Evolutionary conservation across 2,329 filamentous ascomycete genomes (phyloP), one percentile per base, ranked within the genome.

Genomic region (Neoscytalidium dimidiatum): DNA sequence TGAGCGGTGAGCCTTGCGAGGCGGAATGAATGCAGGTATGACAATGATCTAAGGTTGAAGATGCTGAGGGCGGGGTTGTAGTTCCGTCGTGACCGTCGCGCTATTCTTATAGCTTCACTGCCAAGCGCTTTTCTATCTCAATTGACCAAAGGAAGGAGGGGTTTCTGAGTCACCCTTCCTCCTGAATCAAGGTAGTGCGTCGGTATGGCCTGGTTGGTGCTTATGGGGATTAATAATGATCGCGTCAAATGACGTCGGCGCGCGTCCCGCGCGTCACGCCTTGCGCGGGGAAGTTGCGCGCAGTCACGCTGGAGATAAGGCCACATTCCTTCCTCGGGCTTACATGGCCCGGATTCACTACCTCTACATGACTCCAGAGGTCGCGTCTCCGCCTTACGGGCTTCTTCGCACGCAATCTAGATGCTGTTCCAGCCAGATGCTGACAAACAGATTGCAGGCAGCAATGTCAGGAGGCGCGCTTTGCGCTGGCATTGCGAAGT

Each of bases 391-490:
- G 44, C 13, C 44, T 26, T 23, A 3, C n/a, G 19, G 3, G 44
- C 38, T 14, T 41, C n/a, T n/a, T 81, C 14, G 38, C 38, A 41
- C 14, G 38, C 38, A 41, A 41, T 8, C 38, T 41, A 11, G 14
- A 35, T 35, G 33, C 33, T 35, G 7, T 35, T n/a, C n/a, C n/a
- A n/a, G n/a, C n/a, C n/a, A n/a, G n/a, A n/a, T n/a, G n/a, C n/a
- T n/a, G n/a, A n/a, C n/a, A n/a, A n/a, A n/a, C n/a, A n/a, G n/a
- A n/a, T n/a, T n/a, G n/a, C n/a, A n/a, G n/a, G n/a, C n/a, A n/a
- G n/a, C n/a, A n/a, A n/a, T n/a, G n/a, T n/a, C n/a, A n/a, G n/a
- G n/a, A n/a, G n/a, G n/a, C n/a, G n/a, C n/a, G n/a, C n/a, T n/a
- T n/a, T n/a, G n/a, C n/a, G n/a, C n/a, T n/a, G n/a, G n/a, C n/a